Percentiles rank a stretch among this genome's conserved stretches.
These are phyloP conservation scores for Phytopythium cucurbitacearum DNA, from an alignment of 352 stramenopile genomes.

Conservation along the genomic window DNA sequence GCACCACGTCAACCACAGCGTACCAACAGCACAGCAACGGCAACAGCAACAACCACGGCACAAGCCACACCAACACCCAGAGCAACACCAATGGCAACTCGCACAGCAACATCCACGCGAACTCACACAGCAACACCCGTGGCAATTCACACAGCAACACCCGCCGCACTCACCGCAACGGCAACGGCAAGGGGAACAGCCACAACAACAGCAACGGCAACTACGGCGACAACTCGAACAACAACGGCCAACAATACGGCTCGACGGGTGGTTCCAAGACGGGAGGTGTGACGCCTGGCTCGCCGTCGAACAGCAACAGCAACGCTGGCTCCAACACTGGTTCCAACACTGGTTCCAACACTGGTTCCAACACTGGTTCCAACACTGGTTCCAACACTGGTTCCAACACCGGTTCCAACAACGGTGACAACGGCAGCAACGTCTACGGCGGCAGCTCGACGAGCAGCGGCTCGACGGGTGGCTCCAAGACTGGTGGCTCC, in stretches of 20 bases:
- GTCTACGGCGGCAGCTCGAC: too few relatives aligned
- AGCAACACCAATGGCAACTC: too few relatives aligned
- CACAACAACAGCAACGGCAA: slow-evolving; percentile 2
- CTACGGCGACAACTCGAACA: slow-evolving; percentile 4
- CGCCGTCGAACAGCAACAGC: neutral
- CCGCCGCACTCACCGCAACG: slow-evolving; percentile 4
- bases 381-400: neutral
- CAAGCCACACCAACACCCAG: too few relatives aligned
- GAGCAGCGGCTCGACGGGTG: slow-evolving; percentile 1
- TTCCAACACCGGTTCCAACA: neutral
- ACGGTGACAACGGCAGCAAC: slow-evolving; percentile 1
- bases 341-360: neutral
- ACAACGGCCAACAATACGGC: neutral
- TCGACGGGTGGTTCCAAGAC: too few relatives aligned
- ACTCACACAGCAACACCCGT: too few relatives aligned
- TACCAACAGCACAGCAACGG: slow-evolving; percentile 1
- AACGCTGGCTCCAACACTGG: neutral
- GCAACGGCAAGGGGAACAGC: slow-evolving; percentile 5
- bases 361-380: neutral
- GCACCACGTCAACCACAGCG: too few relatives aligned
- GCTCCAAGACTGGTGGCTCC: neutral
- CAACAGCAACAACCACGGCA: slow-evolving; percentile 7
- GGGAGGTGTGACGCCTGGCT: too few relatives aligned
- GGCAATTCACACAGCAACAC: neutral
- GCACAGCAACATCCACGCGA: too few relatives aligned